Evolutionary conservation across 2,329 filamentous ascomycete species (phyloP), one percentile per base, ranked within the genome.

Genomic region (Zymoseptoria ardabiliae): DNA sequence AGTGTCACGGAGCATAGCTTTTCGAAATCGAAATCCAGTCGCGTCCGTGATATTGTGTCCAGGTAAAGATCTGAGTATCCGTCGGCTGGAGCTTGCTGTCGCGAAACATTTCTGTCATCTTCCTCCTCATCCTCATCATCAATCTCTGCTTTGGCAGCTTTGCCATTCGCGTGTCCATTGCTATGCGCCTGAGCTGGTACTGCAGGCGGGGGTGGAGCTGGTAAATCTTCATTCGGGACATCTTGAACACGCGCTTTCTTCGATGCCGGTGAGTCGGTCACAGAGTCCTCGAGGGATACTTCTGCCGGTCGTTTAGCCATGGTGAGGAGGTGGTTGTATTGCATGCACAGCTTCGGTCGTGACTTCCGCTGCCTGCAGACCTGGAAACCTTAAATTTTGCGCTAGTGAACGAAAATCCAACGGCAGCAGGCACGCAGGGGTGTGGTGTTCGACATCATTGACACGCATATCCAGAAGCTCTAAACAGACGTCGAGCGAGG

Each of bases 11-110:
- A 97, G 77, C 94, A 99, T 11, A 97, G 85, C 80, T 99, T 99
- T 74, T 99, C 94, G 73, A 99, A 99, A 76, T 99, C 94, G 73
- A 97, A 97, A 76, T 99, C 94, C 58, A 97, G 86, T 53, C 96
- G 87, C 71, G 87, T 85, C 70, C 94, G 90, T 74, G 96, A 86
- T 76, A 99, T 95, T 11, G 94, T 97, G 78, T 99, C 94, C 67
- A 99, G 89, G 74, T 99, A 99, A 25, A 99, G 85, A 74, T 99
- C 93, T 69, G 89, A 87, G 78, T 97, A 99, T 63, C 93, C 93
- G 72, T 89, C 89, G 35, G 89, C 84, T 17, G 93, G 91, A 51
- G 88, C 90, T 54, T 81, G 80, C 73, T 96, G 91, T 65, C 90
- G 85, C 65, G 79, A 79, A 20, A 82, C 79, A 70, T 35, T 50